phyloP scores from a whole-genome alignment of 2,329 filamentous ascomycete genomes.

The Zymoseptoria pseudotritici region DNA sequence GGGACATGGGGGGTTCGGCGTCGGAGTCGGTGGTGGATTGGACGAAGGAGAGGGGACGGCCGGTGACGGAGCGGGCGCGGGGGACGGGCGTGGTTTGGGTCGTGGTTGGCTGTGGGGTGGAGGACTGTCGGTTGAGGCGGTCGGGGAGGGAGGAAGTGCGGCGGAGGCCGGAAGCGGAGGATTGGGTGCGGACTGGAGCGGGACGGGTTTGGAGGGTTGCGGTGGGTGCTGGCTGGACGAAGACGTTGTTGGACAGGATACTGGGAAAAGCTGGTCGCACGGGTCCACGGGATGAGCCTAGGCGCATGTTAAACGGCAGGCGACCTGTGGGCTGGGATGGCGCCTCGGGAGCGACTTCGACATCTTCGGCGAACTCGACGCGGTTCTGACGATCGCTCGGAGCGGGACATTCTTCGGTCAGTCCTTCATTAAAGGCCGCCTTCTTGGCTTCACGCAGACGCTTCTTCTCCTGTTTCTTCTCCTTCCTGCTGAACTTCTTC shows the following conservation, averaged over 20 bases:
- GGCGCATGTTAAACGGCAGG: conserved; percentile 28
- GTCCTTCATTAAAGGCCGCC: conserved; percentile 13
- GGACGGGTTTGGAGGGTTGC: conserved; percentile 13
- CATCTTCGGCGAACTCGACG: conserved; percentile 36
- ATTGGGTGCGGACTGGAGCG: conserved; percentile 12
- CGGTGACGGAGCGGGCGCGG: conserved; percentile 8
- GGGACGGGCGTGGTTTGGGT: conserved; percentile 25
- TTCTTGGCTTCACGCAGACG: conserved; percentile 38
- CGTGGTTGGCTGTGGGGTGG: conserved; percentile 17
- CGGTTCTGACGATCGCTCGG: conserved; percentile 8
- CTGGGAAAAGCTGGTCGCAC: conserved; percentile 56
- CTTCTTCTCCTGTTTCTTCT: conserved; percentile 40
- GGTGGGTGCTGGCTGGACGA: conserved; percentile 35
- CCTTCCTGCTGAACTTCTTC: conserved; percentile 38
- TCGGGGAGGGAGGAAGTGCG: conserved; percentile 69
- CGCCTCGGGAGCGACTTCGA: conserved; percentile 19
- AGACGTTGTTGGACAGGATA: conserved; percentile 64
- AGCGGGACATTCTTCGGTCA: conserved; percentile 5
- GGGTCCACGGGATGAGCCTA: conserved; percentile 41
- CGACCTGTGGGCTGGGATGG: conserved; percentile 6
- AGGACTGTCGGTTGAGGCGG: conserved; percentile 44
- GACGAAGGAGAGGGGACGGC: conserved; percentile 5
- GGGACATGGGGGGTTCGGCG: conserved; percentile 43
- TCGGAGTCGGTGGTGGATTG: conserved; percentile 23
- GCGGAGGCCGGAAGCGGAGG: conserved; percentile 48